Base-by-base conservation (phyloP, 2,329 filamentous ascomycete genomes). In the Microascus cirrosus region DNA sequence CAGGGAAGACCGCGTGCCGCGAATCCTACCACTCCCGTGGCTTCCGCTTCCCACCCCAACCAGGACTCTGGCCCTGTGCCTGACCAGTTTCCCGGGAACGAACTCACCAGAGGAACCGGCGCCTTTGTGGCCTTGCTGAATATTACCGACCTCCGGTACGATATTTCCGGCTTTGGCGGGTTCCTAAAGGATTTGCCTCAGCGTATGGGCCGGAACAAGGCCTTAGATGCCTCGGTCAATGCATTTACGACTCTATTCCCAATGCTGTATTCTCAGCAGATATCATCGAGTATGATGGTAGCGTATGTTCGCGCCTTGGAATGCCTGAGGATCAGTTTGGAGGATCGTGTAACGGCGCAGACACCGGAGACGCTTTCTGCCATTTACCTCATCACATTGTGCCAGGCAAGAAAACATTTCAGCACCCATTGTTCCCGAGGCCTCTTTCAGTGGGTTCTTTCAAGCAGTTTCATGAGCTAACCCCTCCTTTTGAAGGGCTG, bases 131-230 rank as follows among this genome's bases (percentile, higher is more conserved):
- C 59, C 55, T 64, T 64, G 54, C 68, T 77, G 1, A 62, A 70
- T 28, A 66, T 73, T 3, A 71, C 69, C 0, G 74, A 79, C 53
- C 66, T 77, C 20, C 68, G 74, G 20, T 79, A 75, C 60, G 76
- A 79, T 52, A 62, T 80, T 7, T 66, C 67, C 50, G 74, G 73
- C 15, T 80, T 77, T 60, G 78, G 77, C 1, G 62, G 64, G 0
- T 80, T 76, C 60, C 63, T 80, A 12, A 65, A 66, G 1, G 68
- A 75, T n/a, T 64, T 80, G 1, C 78, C 78, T 0, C 63, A 63
- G 39, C 72, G 75, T 0, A 61, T 80, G 1, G 78, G 77, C 1
- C 65, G 60, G 12, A 79, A 75, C 53, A 67, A 69, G 53, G 76
- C 76, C 1, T 66, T 81, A 0, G 76, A 79, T 60, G 68, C 71